Conservation (phyloP, 768 basidiomycete genomes). For the Solioccasus polychromus region DNA sequence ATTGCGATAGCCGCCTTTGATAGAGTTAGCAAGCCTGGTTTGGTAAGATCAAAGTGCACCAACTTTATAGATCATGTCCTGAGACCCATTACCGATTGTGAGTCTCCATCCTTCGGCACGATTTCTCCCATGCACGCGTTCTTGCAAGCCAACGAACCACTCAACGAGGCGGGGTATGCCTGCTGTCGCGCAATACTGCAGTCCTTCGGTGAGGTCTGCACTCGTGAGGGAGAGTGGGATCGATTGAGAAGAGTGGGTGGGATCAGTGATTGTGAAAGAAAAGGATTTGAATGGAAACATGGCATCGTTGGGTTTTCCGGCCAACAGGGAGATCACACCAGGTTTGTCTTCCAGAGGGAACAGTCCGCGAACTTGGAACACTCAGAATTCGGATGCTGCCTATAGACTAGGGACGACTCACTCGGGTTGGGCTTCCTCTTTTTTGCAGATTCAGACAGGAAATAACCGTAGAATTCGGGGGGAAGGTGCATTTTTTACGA, state of each 20-base stretch:
- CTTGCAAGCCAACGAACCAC: constrained; percentile 69
- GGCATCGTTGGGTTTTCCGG: constrained; percentile 79
- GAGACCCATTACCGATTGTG: constrained; percentile 71
- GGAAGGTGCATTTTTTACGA: too few species aligned
- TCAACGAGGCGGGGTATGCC: constrained; percentile 56
- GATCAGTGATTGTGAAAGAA: constrained; percentile 53
- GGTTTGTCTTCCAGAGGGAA: constrained; percentile 72
- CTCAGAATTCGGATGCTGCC: not conserved
- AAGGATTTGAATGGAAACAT: constrained; percentile 84
- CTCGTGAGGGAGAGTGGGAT: constrained; percentile 43
- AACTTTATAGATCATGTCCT: constrained; percentile 80
- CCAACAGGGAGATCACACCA: constrained; percentile 70
- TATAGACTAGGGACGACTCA: constrained; percentile 27
- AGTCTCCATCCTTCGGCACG: constrained; percentile 63
- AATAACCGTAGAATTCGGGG: too few species aligned
- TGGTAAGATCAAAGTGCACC: not conserved
- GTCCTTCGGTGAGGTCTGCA: constrained; percentile 44
- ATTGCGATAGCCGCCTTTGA: constrained; percentile 71
- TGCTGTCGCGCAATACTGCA: constrained; percentile 71
- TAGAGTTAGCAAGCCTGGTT: not conserved
- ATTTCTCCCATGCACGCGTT: constrained; percentile 56
- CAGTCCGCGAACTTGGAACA: constrained; percentile 52
- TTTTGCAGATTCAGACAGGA: constrained; percentile 56
- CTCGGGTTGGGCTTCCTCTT: constrained; percentile 56
- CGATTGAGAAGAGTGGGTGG: constrained; percentile 40